A percentile compares a stretch with the other conserved stretches of the same genome.
Evolutionary conservation across 1,284 basidiomycete species (phyloP).

Genomic region (Apiotrichum porosum): DNA sequence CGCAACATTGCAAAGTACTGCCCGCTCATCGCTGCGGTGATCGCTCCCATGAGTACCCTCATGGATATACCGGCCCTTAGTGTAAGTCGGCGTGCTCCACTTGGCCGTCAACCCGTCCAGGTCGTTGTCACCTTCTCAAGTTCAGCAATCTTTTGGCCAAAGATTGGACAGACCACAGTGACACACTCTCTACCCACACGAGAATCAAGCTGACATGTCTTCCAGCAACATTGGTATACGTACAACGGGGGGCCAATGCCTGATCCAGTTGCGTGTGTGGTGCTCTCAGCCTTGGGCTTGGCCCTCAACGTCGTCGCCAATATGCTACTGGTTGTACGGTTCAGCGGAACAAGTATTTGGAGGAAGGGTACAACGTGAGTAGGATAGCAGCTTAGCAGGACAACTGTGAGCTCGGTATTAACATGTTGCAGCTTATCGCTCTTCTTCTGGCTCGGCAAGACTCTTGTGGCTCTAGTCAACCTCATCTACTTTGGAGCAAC

Average conservation of each 20-base stretch:
- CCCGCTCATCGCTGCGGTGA: slow-evolving; percentile 47
- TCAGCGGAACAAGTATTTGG: slow-evolving; percentile 17
- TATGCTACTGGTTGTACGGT: slow-evolving; percentile 48
- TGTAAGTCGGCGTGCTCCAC: slow-evolving; percentile 20
- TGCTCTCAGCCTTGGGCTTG: slow-evolving; percentile 48
- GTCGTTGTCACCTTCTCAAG: too few species aligned
- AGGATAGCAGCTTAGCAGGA: too few species aligned
- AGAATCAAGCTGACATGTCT: not conserved
- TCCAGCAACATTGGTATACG: slow-evolving; percentile 44
- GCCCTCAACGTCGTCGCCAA: slow-evolving; percentile 50
- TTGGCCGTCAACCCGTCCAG: too few species aligned
- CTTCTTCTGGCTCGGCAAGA: slow-evolving; percentile 49
- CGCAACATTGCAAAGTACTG: slow-evolving; percentile 27
- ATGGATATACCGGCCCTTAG: slow-evolving; percentile 51
- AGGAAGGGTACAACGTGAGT: not conserved
- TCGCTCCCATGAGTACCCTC: slow-evolving; percentile 49
- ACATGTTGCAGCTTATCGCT: slow-evolving; percentile 32
- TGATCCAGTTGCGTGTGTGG: slow-evolving; percentile 43
- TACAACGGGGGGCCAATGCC: slow-evolving; percentile 27
- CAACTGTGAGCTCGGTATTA: too few species aligned
- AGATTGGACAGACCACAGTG: too few species aligned
- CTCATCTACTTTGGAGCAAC: slow-evolving; percentile 35
- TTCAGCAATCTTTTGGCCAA: too few species aligned
- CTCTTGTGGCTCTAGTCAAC: slow-evolving; percentile 47
- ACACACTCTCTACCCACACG: too few species aligned